Conservation (phyloP, 1,284 basidiomycete genomes). For the Ganoderma meredithae region DNA sequence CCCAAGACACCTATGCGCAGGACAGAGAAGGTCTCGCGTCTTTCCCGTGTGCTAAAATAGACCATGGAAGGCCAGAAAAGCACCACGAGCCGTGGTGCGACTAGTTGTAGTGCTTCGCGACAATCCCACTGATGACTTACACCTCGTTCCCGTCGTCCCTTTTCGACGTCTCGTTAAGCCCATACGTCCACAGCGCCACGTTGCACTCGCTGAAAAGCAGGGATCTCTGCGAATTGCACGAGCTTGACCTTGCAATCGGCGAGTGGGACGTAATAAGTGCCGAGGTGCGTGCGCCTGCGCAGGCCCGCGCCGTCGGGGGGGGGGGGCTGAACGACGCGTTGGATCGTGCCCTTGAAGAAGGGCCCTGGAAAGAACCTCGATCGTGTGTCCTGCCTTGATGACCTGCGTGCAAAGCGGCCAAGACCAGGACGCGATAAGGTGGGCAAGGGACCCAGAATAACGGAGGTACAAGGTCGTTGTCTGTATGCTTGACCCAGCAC, state of each 20-base stretch:
- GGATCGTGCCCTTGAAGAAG: constrained; percentile 47
- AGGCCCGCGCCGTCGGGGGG: constrained; percentile 42
- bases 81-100: too few species aligned
- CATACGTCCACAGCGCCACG: constrained; percentile 49
- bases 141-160: constrained; percentile 50
- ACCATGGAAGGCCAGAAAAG: too few species aligned
- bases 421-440: background rate
- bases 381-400: constrained; percentile 63
- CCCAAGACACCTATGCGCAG: too few species aligned
- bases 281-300: constrained; percentile 44
- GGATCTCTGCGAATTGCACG: constrained; percentile 49
- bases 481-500: constrained; percentile 67
- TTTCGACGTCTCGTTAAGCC: constrained; percentile 40
- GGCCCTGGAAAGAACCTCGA: constrained; percentile 65
- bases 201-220: constrained; percentile 46
- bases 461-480: constrained; percentile 57
- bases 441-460: constrained; percentile 40
- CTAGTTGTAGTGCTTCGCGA: constrained; percentile 54
- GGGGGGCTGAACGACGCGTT: constrained; percentile 54
- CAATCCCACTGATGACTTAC: constrained; percentile 51
- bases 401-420: constrained; percentile 41
- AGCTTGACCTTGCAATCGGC: constrained; percentile 43
- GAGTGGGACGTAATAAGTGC: constrained; percentile 57
- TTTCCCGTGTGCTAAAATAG: too few species aligned
- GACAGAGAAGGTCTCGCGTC: too few species aligned